A percentile compares a stretch with the other conserved stretches of the same genome.
Evolutionary conservation across 148 eudicot species (phyloP).

Genomic region (Rhododendron kiyosumense): DNA sequence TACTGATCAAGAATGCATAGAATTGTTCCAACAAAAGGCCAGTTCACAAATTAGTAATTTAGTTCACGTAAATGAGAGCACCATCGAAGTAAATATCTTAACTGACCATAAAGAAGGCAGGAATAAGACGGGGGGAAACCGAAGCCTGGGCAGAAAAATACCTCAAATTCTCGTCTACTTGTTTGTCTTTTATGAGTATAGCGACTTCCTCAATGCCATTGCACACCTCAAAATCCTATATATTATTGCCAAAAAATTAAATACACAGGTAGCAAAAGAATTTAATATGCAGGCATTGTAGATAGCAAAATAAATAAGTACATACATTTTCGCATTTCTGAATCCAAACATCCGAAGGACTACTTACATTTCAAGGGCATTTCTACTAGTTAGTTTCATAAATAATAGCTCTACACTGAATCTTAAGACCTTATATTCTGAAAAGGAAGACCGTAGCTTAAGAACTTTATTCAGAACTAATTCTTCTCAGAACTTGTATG

Average conservation of each 20-base stretch:
- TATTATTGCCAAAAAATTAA: slow-evolving; percentile 7
- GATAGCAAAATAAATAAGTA: neutral
- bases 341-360: neutral
- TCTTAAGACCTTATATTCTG: no score
- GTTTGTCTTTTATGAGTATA: slow-evolving; percentile 81
- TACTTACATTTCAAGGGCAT: neutral
- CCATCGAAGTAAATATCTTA: neutral
- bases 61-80: neutral
- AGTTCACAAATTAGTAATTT: neutral
- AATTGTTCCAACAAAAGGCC: neutral
- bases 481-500: neutral
- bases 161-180: slow-evolving; percentile 87
- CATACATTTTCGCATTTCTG: neutral
- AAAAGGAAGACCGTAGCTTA: neutral
- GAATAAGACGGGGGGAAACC: neutral
- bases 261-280: neutral
- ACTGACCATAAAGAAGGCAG: neutral
- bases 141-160: slow-evolving; percentile 17
- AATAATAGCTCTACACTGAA: neutral
- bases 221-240: slow-evolving; percentile 76
- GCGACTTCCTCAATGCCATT: slow-evolving; percentile 95
- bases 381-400: neutral
- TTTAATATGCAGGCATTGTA: neutral
- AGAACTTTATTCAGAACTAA: neutral
- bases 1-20: no score